Evolutionary conservation across 257 asterid species (phyloP).

Genomic region (Gardenia jasminoides): DNA sequence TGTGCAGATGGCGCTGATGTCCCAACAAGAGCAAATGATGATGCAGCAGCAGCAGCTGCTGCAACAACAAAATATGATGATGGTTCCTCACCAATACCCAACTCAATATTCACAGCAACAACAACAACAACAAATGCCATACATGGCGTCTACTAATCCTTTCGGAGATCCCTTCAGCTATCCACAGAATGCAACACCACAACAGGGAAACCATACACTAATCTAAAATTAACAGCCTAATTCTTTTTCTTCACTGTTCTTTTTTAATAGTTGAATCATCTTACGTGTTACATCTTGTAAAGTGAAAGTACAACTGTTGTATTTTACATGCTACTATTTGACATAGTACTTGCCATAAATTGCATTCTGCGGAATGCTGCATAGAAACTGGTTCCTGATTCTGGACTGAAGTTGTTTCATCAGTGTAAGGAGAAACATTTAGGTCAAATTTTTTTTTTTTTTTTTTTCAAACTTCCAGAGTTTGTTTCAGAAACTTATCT

Average conservation of each 20-base stretch:
- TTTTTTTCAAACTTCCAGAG: not conserved
- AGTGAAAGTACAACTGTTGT: not conserved
- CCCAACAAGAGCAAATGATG: conserved; percentile 59
- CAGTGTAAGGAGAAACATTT: not conserved
- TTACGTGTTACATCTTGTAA: not conserved
- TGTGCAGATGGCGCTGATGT: conserved; percentile 62
- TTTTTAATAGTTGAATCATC: not conserved
- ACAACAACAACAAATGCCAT: conserved; percentile 46
- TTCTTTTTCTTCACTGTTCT: not conserved
- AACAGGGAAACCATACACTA: conserved; percentile 42
- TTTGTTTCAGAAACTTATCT: not conserved
- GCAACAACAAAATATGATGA: conserved; percentile 35
- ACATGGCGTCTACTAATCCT: conserved; percentile 48
- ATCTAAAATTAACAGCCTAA: not conserved
- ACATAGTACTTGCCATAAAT: not conserved
- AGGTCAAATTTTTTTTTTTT: not conserved
- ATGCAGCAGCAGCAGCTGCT: conserved; percentile 34
- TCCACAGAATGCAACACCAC: conserved; percentile 44
- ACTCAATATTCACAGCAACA: conserved; percentile 46
- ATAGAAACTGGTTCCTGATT: not conserved
- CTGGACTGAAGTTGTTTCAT: not conserved
- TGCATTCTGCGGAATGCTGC: not conserved
- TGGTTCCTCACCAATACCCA: conserved; percentile 36
- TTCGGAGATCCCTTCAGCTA: conserved; percentile 60
- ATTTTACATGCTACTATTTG: not conserved